A percentile compares a stretch with the other conserved stretches of the same genome.
Evolutionary conservation across 371 early-diverging fungal genomes (phyloP).

Genomic region (Zopfochytrium polystomum): DNA sequence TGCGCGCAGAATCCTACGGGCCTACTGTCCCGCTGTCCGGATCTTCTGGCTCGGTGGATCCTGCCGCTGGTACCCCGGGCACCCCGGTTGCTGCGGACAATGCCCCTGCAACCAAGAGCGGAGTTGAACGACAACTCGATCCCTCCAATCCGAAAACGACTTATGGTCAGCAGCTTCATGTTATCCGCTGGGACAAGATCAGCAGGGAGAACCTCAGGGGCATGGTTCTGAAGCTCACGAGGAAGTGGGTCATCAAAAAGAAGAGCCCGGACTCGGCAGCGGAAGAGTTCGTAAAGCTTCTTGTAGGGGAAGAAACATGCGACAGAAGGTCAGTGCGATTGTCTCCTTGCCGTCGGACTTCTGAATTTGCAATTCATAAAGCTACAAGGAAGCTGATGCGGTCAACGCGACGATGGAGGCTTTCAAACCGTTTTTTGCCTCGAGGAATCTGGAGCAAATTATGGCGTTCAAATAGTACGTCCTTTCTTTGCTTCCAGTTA

Average conservation of each 20-base stretch:
- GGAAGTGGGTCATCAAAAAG: conserved; percentile 12
- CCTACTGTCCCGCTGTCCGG: too few relatives aligned
- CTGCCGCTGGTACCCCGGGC: background rate
- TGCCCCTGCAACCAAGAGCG: background rate
- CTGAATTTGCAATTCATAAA: background rate
- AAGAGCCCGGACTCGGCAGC: conserved; percentile 23
- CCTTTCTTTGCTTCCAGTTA: conserved; percentile 4
- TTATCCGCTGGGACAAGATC: conserved; percentile 6
- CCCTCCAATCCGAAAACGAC: background rate
- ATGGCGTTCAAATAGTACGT: conserved; percentile 33
- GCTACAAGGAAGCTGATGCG: background rate
- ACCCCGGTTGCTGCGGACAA: background rate
- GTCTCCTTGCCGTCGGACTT: too few relatives aligned
- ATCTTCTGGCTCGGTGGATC: background rate
- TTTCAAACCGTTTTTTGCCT: conserved; percentile 19
- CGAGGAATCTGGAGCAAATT: conserved; percentile 17
- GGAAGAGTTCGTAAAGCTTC: conserved; percentile 10
- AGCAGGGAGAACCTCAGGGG: conserved; percentile 8
- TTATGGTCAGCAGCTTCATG: conserved; percentile 1
- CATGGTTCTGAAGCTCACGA: conserved; percentile 14
- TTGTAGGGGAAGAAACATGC: background rate
- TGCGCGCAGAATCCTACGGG: background rate
- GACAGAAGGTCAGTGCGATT: background rate
- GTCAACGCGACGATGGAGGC: conserved; percentile 13
- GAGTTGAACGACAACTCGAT: background rate